Percentiles rank a stretch among this genome's conserved stretches.
Evolutionary conservation across 192 early-diverging fungal genomes (phyloP).

Genomic region (Coemansia sp.): DNA sequence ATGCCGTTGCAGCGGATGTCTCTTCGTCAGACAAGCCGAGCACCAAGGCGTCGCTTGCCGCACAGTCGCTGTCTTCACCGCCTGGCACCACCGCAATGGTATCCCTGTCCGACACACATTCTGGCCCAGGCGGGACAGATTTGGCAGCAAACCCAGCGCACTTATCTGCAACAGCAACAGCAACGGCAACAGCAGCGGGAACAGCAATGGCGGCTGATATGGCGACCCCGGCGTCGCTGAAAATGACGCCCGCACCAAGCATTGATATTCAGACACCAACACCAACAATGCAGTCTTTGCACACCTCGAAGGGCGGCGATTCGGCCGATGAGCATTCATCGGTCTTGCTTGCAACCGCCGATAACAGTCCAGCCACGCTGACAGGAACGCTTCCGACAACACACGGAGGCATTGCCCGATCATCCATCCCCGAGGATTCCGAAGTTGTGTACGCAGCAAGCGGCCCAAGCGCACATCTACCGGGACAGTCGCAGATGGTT

Average conservation of each 20-base stretch:
- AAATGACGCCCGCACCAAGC: constrained; percentile 40
- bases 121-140: constrained; percentile 16
- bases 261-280: constrained; percentile 41
- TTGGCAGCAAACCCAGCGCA: constrained; percentile 5
- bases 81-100: constrained; percentile 28
- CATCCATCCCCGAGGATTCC: constrained; percentile 1
- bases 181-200: constrained; percentile 29
- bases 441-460: constrained; percentile 5
- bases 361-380: not conserved
- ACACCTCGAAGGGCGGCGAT: not conserved
- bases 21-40: too few species aligned
- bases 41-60: not conserved
- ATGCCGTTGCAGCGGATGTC: not conserved
- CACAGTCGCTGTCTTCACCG: constrained; percentile 34
- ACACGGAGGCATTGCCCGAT: not conserved
- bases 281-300: constrained; percentile 5
- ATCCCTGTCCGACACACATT: constrained; percentile 25
- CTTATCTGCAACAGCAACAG: constrained; percentile 15
- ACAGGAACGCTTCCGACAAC: not conserved
- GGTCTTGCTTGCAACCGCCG: not conserved
- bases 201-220: constrained; percentile 18
- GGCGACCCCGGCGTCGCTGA: constrained; percentile 42
- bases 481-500: not conserved
- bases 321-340: constrained; percentile 7
- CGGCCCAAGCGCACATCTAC: not conserved